Conservation (phyloP, 2,329 filamentous ascomycete genomes). For the Pseudopithomyces chartarum region DNA sequence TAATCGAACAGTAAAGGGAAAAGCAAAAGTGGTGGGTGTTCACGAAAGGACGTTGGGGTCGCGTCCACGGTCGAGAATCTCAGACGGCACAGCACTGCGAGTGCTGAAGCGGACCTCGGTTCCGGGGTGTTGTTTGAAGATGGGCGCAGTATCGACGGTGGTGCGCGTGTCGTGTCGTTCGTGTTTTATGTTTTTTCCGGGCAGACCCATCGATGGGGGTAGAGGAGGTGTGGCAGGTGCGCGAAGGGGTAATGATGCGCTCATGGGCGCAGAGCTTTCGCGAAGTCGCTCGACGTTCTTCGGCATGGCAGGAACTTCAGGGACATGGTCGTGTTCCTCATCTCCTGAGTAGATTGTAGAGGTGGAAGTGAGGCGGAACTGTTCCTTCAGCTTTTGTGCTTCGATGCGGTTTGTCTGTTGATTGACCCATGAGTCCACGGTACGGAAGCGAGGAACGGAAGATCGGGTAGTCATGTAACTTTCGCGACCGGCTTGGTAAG, state of each 20-base stretch:
- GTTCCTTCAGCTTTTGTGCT: constrained; percentile 40
- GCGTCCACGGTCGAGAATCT: constrained; percentile 41
- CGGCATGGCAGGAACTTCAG: constrained; percentile 38
- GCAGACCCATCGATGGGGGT: constrained; percentile 22
- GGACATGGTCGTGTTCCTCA: constrained; percentile 26
- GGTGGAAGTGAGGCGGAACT: constrained; percentile 37
- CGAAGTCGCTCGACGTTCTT: constrained; percentile 18
- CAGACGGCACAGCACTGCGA: constrained; percentile 43
- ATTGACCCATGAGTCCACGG: constrained; percentile 48
- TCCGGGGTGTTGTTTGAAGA: constrained; percentile 47
- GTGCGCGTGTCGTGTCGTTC: constrained; percentile 38
- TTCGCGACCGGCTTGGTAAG: constrained; percentile 33
- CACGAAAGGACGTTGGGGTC: constrained; percentile 22
- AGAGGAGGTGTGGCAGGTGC: constrained; percentile 13
- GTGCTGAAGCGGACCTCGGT: constrained; percentile 47
- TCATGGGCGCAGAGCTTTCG: constrained; percentile 9
- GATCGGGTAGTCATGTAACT: constrained; percentile 44
- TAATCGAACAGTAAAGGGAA: constrained; percentile 1
- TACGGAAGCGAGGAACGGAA: constrained; percentile 46
- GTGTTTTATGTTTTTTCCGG: constrained; percentile 40
- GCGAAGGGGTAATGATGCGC: constrained; percentile 4
- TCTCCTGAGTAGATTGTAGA: constrained; percentile 30
- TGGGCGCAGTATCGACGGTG: constrained; percentile 43
- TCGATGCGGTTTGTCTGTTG: constrained; percentile 46
- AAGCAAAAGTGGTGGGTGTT: not conserved